These are phyloP conservation scores for Aspergillus floridensis DNA, from an alignment of 2,329 filamentous ascomycete species.

Conservation along the genomic window DNA sequence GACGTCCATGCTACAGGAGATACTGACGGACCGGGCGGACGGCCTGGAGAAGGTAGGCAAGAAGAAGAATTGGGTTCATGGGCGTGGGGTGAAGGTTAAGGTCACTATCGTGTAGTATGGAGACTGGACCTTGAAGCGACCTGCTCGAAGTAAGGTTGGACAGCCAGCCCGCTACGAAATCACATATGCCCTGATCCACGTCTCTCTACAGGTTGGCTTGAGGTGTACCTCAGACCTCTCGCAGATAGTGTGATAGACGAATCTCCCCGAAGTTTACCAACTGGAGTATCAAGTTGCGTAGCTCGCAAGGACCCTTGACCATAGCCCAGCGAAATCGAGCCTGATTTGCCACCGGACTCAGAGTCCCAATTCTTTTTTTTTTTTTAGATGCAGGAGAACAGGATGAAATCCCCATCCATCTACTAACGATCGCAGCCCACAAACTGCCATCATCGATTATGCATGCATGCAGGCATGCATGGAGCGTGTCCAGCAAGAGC, in stretches of 20 bases:
- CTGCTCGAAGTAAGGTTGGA: no score
- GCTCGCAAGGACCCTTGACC: no score
- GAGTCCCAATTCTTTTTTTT: neutral
- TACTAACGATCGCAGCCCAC: neutral
- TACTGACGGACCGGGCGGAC: constrained; percentile 42
- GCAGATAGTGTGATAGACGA: no score
- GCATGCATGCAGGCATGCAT: no score
- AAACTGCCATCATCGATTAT: neutral
- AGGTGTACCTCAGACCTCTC: no score
- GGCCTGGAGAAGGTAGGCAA: constrained; percentile 56
- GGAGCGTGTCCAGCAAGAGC: neutral
- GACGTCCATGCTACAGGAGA: constrained; percentile 27
- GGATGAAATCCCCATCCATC: neutral
- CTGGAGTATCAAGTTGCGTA: neutral
- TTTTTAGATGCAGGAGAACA: neutral
- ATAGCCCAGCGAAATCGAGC: no score
- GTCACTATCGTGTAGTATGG: constrained; percentile 20
- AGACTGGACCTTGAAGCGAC: no score
- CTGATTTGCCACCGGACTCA: neutral
- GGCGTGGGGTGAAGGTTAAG: constrained; percentile 41
- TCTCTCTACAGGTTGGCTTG: no score
- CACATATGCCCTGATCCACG: no score
- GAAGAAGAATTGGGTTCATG: constrained; percentile 56
- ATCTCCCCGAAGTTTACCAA: no score
- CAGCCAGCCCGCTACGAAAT: no score